phyloP scores from a whole-genome alignment of 495 filamentous ascomycete genomes.

The Tuber indicum region DNA sequence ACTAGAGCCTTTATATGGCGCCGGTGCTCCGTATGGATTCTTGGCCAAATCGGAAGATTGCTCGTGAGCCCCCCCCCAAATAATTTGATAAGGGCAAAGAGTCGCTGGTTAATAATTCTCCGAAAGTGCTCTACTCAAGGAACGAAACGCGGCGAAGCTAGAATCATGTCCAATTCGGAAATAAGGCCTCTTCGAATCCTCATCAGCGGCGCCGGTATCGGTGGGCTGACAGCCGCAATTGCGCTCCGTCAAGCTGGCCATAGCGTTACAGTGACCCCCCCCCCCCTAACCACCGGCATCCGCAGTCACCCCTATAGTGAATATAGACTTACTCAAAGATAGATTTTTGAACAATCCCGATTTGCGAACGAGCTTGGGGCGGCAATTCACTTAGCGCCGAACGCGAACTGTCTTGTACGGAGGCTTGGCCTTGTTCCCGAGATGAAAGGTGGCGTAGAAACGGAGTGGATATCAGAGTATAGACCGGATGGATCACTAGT shows the following conservation, averaged over 20 bases:
- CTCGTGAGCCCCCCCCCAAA: neutral
- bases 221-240: slow-evolving; percentile 52
- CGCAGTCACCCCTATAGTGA: neutral
- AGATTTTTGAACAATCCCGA: slow-evolving; percentile 53
- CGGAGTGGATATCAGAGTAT: slow-evolving; percentile 13
- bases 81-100: neutral
- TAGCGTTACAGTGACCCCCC: slow-evolving; percentile 47
- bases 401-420: slow-evolving; percentile 49
- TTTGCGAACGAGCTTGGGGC: slow-evolving; percentile 54
- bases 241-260: slow-evolving; percentile 52
- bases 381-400: slow-evolving; percentile 52
- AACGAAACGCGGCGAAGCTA: neutral
- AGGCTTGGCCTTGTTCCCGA: slow-evolving; percentile 44
- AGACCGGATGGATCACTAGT: slow-evolving; percentile 9
- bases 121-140: neutral
- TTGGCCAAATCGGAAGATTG: neutral
- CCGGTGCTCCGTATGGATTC: neutral
- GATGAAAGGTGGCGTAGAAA: slow-evolving; percentile 11
- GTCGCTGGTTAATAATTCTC: neutral
- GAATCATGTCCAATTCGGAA: slow-evolving; percentile 6
- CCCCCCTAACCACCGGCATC: neutral
- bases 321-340: slow-evolving; percentile 7
- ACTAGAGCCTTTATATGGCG: neutral
- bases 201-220: slow-evolving; percentile 54
- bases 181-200: slow-evolving; percentile 45